Evolutionary conservation across 108 stramenopile species (phyloP).

Genomic region (Cyclotella kingstonii): DNA sequence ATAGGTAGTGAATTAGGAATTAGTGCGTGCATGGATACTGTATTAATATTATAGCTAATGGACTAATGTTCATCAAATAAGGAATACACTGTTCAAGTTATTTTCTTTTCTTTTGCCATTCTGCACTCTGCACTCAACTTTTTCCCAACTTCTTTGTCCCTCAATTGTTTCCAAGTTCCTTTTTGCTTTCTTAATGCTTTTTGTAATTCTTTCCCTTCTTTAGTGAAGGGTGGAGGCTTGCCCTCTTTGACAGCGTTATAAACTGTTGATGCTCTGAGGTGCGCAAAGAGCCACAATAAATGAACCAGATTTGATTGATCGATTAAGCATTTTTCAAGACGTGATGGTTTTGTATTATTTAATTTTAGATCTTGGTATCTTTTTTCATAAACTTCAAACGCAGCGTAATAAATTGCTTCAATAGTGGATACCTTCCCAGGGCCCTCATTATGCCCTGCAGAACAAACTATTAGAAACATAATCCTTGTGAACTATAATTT

Average conservation of each 20-base stretch:
- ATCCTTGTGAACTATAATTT: too few species aligned
- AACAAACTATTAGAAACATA: not conserved
- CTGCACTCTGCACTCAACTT: too few species aligned
- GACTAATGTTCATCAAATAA: too few species aligned
- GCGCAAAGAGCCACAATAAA: constrained; percentile 74
- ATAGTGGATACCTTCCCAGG: constrained; percentile 66
- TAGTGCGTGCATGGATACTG: too few species aligned
- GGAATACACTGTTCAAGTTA: too few species aligned
- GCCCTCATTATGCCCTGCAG: constrained; percentile 64
- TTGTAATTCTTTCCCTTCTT: constrained; percentile 58
- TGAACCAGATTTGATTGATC: constrained; percentile 47
- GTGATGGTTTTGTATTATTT: constrained; percentile 1
- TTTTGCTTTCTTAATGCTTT: constrained; percentile 31
- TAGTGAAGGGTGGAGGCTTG: constrained; percentile 47
- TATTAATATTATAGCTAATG: too few species aligned
- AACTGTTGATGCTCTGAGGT: constrained; percentile 56
- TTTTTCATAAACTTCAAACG: constrained; percentile 42
- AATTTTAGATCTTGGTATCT: constrained; percentile 14
- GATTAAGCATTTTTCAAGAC: constrained; percentile 7
- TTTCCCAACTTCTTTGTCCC: too few species aligned
- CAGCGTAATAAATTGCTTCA: constrained; percentile 78
- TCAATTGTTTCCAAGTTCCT: constrained; percentile 28
- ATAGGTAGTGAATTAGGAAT: not conserved
- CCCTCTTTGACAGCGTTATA: constrained; percentile 14
- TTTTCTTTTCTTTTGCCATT: too few species aligned